Evolutionary conservation across 139 green algal species (phyloP), one percentile per base, ranked within the genome.

Genomic region (Astrephomene gubernaculifera): DNA sequence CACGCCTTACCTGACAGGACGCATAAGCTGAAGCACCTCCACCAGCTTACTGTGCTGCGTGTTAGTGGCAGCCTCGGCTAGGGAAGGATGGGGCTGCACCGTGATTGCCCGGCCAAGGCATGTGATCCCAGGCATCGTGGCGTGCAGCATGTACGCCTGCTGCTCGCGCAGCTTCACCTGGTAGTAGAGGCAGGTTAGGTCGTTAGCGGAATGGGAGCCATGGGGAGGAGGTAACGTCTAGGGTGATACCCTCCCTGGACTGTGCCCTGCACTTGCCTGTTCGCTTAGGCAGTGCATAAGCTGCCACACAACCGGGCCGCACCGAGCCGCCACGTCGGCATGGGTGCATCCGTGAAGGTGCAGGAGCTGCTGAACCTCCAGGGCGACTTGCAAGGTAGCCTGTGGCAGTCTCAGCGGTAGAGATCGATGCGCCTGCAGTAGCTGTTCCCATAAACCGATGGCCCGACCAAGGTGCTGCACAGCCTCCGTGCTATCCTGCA

Each of bases 81-180:
- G 76, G 41, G 60, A 22, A 29, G 10, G 4, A 19, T 2, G 9
- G 4, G 61, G 76, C 60, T 72, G 39, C 17, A 31, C n/a, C 39
- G 29, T 60, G 17, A 83, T 29, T 29, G 64, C n/a, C 76, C 76
- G 72, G 1, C 5, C 8, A 1, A 31, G 31, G 39, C 76, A 63
- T 9, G 38, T 72, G 35, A 27, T 72, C 8, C 4, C 25, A 7
- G 76, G 76, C 60, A 83, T 71, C 27, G 60, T 61, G 3, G 41
- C 17, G 29, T 4, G 44, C 36, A 83, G 54, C 60, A 72, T 19
- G 38, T 83, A 83, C 38, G 25, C 61, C 17, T 83, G 39, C 60
- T 45, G 39, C 29, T 83, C 76, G 19, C 76, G 76, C 7, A 83
- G 29, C 41, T 83, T 83, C 14, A 83, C 76, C 76, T 82, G 75